Evolutionary conservation across 257 asterid genomes (phyloP).

Genomic region (Scutellaria galericulata): DNA sequence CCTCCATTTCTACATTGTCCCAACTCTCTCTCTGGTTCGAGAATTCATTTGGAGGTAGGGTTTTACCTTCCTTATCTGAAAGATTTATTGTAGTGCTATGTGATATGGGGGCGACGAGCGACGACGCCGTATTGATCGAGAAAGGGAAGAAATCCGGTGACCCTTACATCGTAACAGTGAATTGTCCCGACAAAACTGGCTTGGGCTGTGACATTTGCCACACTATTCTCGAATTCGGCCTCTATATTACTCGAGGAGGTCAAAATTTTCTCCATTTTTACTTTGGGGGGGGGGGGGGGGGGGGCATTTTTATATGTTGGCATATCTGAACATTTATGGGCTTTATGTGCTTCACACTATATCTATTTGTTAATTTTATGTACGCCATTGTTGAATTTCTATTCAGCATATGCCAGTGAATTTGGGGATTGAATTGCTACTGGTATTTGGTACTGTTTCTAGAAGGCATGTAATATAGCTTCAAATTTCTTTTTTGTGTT

Average conservation of each 20-base stretch:
- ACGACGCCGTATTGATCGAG: slow-evolving; percentile 72
- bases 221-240: slow-evolving; percentile 68
- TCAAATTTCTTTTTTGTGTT: not conserved
- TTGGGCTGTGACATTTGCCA: slow-evolving; percentile 77
- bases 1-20: not conserved
- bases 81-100: not conserved
- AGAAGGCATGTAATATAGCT: not conserved
- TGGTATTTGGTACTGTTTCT: slow-evolving; percentile 3
- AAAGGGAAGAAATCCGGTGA: slow-evolving; percentile 66
- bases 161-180: slow-evolving; percentile 62
- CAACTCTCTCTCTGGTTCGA: slow-evolving; percentile 20
- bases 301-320: not conserved
- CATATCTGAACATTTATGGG: not conserved
- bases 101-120: slow-evolving; percentile 52
- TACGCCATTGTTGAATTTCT: not conserved
- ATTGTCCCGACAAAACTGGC: slow-evolving; percentile 70
- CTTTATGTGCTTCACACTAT: not conserved
- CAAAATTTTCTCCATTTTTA: slow-evolving; percentile 24
- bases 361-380: slow-evolving; percentile 13
- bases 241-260: slow-evolving; percentile 70
- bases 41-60: not conserved
- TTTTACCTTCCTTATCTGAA: not conserved
- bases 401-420: not conserved
- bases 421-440: slow-evolving; percentile 19
- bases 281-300: no score